Base-by-base conservation (phyloP, 805 yeast species). In the Hanseniaspora jakobsenii region DNA sequence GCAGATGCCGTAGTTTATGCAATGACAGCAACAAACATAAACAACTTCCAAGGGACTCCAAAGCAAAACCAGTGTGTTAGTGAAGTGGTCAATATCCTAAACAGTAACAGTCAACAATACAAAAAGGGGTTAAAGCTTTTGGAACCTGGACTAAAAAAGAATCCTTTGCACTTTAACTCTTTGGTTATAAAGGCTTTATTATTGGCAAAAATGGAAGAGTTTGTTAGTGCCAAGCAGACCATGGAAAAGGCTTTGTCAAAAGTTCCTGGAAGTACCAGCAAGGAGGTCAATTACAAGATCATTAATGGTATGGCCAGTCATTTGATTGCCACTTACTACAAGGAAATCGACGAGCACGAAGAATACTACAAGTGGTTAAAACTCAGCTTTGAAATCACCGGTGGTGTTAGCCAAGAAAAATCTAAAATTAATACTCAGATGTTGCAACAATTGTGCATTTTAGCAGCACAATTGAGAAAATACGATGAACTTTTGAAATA, bases 131-230 rank as follows among this genome's bases (percentile, higher is more conserved):
- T 87, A 53, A 82, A 82, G 58, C 57, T 77, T 23, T 72, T 84
- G 34, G 96, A 91, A 41, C 65, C 72, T 28, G 72, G 82, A 52
- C 62, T 89, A 55, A 83, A 84, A 66, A 84, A 82, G 55, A 76
- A 77, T 55, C 70, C 84, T 13, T 68, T 66, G 40, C 86, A 83
- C 60, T 79, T 86, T 22, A 94, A 84, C 55, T 75, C 93, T 2
- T 64, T 82, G 45, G 84, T 95, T 3, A 68, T 91, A 55, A 89
- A 89, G 62, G 97, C 94, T 2, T 67, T 93, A 43, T 65, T 75
- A 47, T 63, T 78, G 49, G 67, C 69, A 56, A 71, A 73, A 51
- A 54, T 74, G 37, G 75, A 78, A 41, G 77, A 75, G 53, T 66
- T 69, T 48, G 64, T 65, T 1, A 93, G 83, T 44, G 86, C 86